Evolutionary conservation across 2,329 filamentous ascomycete genomes (phyloP), one percentile per base, ranked within the genome.

Genomic region (Coniella vitis): DNA sequence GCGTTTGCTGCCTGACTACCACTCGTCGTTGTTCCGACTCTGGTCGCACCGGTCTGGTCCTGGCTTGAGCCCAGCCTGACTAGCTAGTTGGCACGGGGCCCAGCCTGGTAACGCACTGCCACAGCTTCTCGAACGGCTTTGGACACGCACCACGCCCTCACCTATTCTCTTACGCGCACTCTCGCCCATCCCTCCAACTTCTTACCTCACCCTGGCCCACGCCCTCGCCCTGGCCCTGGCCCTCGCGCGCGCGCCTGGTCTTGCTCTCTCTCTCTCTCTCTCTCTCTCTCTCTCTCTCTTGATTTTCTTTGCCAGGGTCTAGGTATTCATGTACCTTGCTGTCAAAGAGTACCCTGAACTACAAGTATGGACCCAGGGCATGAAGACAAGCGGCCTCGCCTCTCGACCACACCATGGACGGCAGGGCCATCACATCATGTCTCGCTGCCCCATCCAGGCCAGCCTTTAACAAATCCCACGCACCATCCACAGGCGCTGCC

Each of bases 291-390:
- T 29, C 22, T 19, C 38, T n/a, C 13, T 16, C 20, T 46, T 31
- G 25, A 10, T 29, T 49, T 53, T 48, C 40, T 48, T 31, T 45
- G 42, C 38, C 47, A 34, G 43, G 51, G 47, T 40, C 51, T 21
- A 37, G 51, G 55, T 62, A 60, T 65, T 59, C 56, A 66, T 67
- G 65, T 65, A 65, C 51, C 38, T n/a, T 40, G 13, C 38, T 25
- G 16, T 49, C 16, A 39, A 14, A 20, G 37, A 65, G 61, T 71
- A 69, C 72, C n/a, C 70, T 65, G 61, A 60, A 60, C 64, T 39
- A 37, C 37, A 65, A 76, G 67, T 72, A 82, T 82, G 79, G 78
- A 82, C 69, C 69, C 69, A 69, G 74, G 70, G 66, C 76, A 76
- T 61, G 76, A 81, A 61, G 68, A 65, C 61, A 82, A 82, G 71